Evolutionary conservation across 2,329 filamentous ascomycete genomes (phyloP), one percentile per base, ranked within the genome.

Genomic region (Sphaerulina vaccinii): DNA sequence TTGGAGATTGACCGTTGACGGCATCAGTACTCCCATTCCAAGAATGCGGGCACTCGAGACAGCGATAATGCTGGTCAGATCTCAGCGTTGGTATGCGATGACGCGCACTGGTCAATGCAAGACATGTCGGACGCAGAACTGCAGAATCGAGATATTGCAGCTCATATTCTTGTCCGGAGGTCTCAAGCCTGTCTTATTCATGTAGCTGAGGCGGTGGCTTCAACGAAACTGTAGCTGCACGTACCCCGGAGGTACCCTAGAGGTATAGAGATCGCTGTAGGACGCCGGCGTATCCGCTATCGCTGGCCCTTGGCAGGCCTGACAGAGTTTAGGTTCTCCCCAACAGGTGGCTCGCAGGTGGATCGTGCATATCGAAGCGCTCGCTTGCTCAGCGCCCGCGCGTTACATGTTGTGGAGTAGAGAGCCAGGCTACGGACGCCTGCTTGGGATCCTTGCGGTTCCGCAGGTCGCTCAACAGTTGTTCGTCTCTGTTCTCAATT

Each of bases 231-330:
- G 18, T 42, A 27, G 23, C 39, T 42, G 21, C 43, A 37, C 16
- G 33, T 49, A 16, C 16, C 47, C 38, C 45, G 42, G 49, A 46
- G 45, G 49, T 55, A 55, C 39, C 49, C 16, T 29, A 21, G 38
- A 46, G 19, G 50, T 52, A 52, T 38, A 21, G 37, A 36, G 50
- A 48, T 57, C 32, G 40, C 27, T 11, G 13, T 23, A 27, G 43
- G 27, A 40, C 49, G 56, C 57, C 57, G 57, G 54, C 46, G 54
- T 35, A 44, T 57, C 57, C 57, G 57, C 57, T 53, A 52, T 55
- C 45, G 50, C 55, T 27, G 29, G 46, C 41, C 5, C 53, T 58
- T 55, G 56, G 53, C 56, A 37, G 29, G 37, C 33, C 45, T 46
- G 43, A 47, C 13, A 33, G 37, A 51, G 41, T 48, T 55, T 51